Base-by-base conservation (phyloP, 257 asterid genomes). In the Ligustrum vulgare region DNA sequence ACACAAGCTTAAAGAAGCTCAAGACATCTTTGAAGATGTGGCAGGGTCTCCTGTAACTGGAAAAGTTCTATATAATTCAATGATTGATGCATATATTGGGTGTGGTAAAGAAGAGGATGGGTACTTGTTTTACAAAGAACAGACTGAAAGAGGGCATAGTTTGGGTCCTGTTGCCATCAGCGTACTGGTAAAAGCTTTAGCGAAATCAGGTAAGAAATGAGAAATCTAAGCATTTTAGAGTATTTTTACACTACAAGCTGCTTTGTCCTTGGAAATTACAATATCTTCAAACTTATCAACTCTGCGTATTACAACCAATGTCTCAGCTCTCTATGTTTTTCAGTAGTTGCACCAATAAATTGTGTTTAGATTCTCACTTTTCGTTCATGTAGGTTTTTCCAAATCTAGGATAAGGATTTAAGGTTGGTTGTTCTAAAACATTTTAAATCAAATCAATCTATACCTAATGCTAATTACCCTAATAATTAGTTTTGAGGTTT, bases 121-220 rank as follows among this genome's bases (percentile, higher is more conserved):
- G 2, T 89, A 84, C 82, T 56, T 84, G 79, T 86, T 94, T 80
- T 92, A 85, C 82, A 91, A 80, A 82, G 88, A 94, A 80, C 92
- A 80, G 74, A 80, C 81, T 70, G 75, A 70, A 74, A 85, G 86
- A 86, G 96, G 91, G 66, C 86, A 83, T 74, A 77, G 78, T 68
- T 79, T 92, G n/a, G 96, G 89, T 76, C 89, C 98, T 34, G 88
- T 94, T 79, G 89, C 97, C 51, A 80, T 92, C 80, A 94, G 98
- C 89, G 80, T 86, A 80, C 97, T 94, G 15, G 96, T 94, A 86
- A 94, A 91, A 80, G 89, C 96, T 49, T 77, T 94, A 87, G 69
- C 88, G 34, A 81, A 80, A 70, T 80, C 84, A 54, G 96, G 98
- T 94, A 86, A 82, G 91, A 75, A 72, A 73, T 71, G 15, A 8